Percentiles rank a stretch among this genome's conserved stretches.
Evolutionary conservation across 768 basidiomycete species (phyloP).

Genomic region (Hericium rajendrae): DNA sequence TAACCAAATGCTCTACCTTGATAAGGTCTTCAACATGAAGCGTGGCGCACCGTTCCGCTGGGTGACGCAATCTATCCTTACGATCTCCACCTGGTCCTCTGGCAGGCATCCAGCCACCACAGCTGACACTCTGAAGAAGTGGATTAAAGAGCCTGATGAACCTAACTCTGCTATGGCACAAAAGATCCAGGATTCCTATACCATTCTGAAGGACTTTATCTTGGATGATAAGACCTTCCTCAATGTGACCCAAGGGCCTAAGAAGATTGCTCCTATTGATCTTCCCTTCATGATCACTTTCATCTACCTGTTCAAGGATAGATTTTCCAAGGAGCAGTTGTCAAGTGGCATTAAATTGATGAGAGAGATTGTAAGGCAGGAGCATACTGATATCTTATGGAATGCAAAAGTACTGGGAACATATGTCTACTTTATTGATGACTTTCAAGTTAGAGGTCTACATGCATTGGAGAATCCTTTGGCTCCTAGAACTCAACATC

Average conservation of each 20-base stretch:
- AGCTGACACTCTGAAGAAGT: conserved; percentile 37
- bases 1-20: conserved; percentile 20
- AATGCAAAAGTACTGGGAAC: not conserved
- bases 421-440: not conserved
- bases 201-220: conserved; percentile 7
- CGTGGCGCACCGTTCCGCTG: conserved; percentile 51
- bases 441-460: not conserved
- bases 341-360: conserved; percentile 3
- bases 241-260: conserved; percentile 7
- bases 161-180: conserved; percentile 3
- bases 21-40: conserved; percentile 35
- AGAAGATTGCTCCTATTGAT: conserved; percentile 13
- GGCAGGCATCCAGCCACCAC: conserved; percentile 19
- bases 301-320: conserved; percentile 5
- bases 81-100: conserved; percentile 36
- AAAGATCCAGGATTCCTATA: conserved; percentile 5
- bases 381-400: not conserved
- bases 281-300: conserved; percentile 11
- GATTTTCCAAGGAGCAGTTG: conserved; percentile 1
- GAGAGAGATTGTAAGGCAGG: not conserved
- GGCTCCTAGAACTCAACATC: too few species aligned
- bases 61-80: conserved; percentile 42
- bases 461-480: not conserved
- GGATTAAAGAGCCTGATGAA: conserved; percentile 27
- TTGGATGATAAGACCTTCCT: conserved; percentile 2